Conservation (phyloP, 768 basidiomycete species). For the Melanogaster broomeanus region DNA sequence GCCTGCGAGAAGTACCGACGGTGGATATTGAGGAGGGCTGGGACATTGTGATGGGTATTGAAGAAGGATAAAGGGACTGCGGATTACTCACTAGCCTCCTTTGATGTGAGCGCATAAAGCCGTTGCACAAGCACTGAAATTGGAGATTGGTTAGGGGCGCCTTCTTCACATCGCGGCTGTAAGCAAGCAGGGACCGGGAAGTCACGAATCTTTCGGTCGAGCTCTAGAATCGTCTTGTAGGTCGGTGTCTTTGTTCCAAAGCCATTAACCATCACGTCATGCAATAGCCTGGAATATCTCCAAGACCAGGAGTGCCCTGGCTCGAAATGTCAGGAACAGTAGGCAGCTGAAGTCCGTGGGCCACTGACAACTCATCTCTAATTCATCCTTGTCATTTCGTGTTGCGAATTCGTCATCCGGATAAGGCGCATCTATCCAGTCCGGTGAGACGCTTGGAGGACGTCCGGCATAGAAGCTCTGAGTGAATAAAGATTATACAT, state of each 20-base stretch:
- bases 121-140: constrained; percentile 38
- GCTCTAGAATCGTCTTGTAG: constrained; percentile 53
- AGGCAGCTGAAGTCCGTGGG: not conserved
- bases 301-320: constrained; percentile 58
- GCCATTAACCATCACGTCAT: constrained; percentile 49
- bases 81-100: constrained; percentile 48
- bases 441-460: constrained; percentile 53
- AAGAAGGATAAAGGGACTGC: not conserved
- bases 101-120: constrained; percentile 44
- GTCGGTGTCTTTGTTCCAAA: constrained; percentile 54
- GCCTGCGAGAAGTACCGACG: constrained; percentile 70
- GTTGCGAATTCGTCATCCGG: constrained; percentile 46
- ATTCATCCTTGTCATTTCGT: constrained; percentile 34
- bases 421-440: constrained; percentile 58
- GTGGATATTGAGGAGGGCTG: constrained; percentile 66
- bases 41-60: not conserved
- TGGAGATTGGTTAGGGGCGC: constrained; percentile 19
- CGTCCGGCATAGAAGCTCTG: constrained; percentile 66
- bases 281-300: constrained; percentile 54
- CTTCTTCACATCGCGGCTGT: constrained; percentile 35
- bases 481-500: not conserved
- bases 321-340: not conserved
- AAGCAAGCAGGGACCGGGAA: constrained; percentile 52
- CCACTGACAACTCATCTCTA: constrained; percentile 45
- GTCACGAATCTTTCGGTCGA: constrained; percentile 63